These are phyloP conservation scores for Cytospora schulzeri DNA, from an alignment of 2,329 filamentous ascomycete species.

Conservation along the genomic window DNA sequence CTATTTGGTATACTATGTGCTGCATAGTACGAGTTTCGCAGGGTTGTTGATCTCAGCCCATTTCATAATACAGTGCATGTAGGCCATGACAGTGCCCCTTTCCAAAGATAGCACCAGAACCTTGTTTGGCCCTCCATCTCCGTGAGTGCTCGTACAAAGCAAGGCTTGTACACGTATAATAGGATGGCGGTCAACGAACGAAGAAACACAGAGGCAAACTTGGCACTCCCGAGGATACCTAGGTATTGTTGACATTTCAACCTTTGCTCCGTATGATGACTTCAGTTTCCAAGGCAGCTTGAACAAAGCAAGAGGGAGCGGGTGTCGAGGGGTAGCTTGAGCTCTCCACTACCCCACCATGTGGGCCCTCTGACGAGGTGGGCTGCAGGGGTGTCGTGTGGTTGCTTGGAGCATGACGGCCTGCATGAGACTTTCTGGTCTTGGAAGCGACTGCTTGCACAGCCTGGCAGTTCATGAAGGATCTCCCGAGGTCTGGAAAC, in stretches of 20 bases:
- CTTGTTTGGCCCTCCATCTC: background rate
- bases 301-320: slow-evolving; percentile 1
- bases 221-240: background rate
- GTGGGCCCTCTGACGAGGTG: slow-evolving; percentile 20
- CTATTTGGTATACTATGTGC: background rate
- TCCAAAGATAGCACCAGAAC: slow-evolving; percentile 3
- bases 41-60: slow-evolving; percentile 13
- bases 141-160: background rate
- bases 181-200: background rate
- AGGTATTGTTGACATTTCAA: background rate
- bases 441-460: slow-evolving; percentile 9
- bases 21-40: slow-evolving; percentile 23
- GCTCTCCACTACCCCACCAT: slow-evolving; percentile 18
- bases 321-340: slow-evolving; percentile 26
- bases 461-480: background rate
- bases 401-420: slow-evolving; percentile 13
- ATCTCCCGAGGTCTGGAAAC: background rate
- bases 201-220: background rate
- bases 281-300: slow-evolving; percentile 10
- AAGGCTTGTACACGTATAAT: background rate
- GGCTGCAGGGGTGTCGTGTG: slow-evolving; percentile 2
- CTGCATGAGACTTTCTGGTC: slow-evolving; percentile 13
- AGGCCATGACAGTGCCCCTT: background rate
- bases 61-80: slow-evolving; percentile 13
- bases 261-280: background rate